Evolutionary conservation across 2,329 filamentous ascomycete species (phyloP).

Genomic region (Pseudophaeomoniella oleicola): DNA sequence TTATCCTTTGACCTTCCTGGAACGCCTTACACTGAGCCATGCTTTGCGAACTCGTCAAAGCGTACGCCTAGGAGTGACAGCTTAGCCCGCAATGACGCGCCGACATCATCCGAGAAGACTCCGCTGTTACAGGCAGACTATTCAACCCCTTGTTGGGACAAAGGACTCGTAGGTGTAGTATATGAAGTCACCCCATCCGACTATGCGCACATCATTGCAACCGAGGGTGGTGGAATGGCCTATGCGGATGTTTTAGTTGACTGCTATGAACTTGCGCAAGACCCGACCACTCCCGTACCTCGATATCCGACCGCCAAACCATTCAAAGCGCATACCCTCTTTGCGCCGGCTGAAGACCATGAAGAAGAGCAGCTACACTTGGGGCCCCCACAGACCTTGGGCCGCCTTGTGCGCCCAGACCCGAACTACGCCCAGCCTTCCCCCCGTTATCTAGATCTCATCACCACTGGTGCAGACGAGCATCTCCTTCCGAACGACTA

Average conservation of each 20-base stretch:
- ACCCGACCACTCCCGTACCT: slow-evolving; percentile 36
- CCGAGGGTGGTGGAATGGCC: slow-evolving; percentile 73
- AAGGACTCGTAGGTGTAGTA: slow-evolving; percentile 79
- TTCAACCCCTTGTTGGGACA: slow-evolving; percentile 53
- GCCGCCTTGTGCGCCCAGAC: slow-evolving; percentile 46
- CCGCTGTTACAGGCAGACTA: slow-evolving; percentile 19
- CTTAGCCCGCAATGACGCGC: slow-evolving; percentile 9
- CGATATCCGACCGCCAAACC: slow-evolving; percentile 39
- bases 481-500: slow-evolving; percentile 70
- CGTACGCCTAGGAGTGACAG: slow-evolving; percentile 29
- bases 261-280: slow-evolving; percentile 54
- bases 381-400: too few relatives aligned
- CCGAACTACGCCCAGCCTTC: slow-evolving; percentile 69
- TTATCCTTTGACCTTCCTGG: slow-evolving; percentile 79
- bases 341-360: slow-evolving; percentile 38
- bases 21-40: slow-evolving; percentile 75
- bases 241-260: slow-evolving; percentile 74
- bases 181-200: slow-evolving; percentile 82
- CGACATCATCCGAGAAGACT: slow-evolving; percentile 17
- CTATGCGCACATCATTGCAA: slow-evolving; percentile 74
- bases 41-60: slow-evolving; percentile 69
- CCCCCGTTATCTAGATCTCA: slow-evolving; percentile 65
- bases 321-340: slow-evolving; percentile 77
- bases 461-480: slow-evolving; percentile 65
- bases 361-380: too few relatives aligned